A percentile compares a stretch with the other conserved stretches of the same genome.
Conservation (phyloP, 2,329 filamentous ascomycete species). For the Botrytis pseudocinerea region DNA sequence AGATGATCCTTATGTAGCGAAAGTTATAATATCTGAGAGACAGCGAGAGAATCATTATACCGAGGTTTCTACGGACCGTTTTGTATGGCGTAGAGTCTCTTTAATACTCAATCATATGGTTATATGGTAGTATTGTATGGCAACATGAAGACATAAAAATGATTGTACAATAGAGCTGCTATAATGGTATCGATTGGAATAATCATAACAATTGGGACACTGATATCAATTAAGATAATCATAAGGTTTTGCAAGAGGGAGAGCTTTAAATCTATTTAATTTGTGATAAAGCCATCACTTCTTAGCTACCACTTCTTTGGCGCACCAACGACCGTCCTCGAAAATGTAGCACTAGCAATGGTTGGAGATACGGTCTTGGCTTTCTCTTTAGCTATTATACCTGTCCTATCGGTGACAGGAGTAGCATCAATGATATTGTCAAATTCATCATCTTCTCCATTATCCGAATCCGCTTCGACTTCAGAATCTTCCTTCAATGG, state of each 20-base stretch:
- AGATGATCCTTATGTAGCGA: too few species aligned
- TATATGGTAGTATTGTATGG: too few species aligned
- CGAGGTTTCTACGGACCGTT: too few species aligned
- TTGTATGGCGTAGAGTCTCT: too few species aligned
- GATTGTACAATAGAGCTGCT: too few species aligned
- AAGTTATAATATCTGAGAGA: too few species aligned
- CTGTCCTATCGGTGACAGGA: conserved; percentile 82
- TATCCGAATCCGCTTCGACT: conserved; percentile 70
- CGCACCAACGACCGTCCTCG: conserved; percentile 41
- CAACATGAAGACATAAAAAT: too few species aligned
- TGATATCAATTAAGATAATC: not conserved
- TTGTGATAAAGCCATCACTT: conserved; percentile 36
- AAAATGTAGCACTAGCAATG: conserved; percentile 41
- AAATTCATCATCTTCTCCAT: conserved; percentile 72
- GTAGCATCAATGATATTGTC: conserved; percentile 92
- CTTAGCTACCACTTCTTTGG: conserved; percentile 42
- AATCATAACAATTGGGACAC: not conserved
- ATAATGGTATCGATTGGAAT: not conserved
- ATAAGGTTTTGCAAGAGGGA: not conserved
- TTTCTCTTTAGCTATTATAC: conserved; percentile 56
- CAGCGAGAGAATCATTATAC: too few species aligned
- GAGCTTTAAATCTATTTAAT: not conserved
- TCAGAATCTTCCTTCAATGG: conserved; percentile 61
- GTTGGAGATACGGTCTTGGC: conserved; percentile 40
- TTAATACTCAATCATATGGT: too few species aligned